Conservation (phyloP, 805 yeast genomes). For the Maudiozyma pseudohumilis region DNA sequence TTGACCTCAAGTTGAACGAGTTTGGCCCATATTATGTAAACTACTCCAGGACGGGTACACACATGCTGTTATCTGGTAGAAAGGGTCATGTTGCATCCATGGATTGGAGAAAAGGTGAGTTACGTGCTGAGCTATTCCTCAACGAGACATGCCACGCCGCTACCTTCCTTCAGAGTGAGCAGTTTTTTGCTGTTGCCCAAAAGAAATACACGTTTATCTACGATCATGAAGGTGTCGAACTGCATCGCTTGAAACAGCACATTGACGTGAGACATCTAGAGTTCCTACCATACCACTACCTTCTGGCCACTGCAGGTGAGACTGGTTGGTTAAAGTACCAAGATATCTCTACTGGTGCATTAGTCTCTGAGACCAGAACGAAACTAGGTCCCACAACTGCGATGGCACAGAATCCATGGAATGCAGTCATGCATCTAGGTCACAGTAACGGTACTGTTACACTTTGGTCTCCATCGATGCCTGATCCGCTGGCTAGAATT, state of each 20-base stretch:
- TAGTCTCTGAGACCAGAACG: conserved; percentile 76
- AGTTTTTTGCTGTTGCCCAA: conserved; percentile 93
- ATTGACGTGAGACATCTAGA: conserved; percentile 75
- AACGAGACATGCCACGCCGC: conserved; percentile 89
- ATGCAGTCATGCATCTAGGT: conserved; percentile 89
- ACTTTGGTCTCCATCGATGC: conserved; percentile 85
- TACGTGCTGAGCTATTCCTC: conserved; percentile 73
- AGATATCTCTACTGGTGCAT: conserved; percentile 86
- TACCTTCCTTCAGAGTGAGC: conserved; percentile 83
- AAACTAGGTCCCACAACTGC: conserved; percentile 84
- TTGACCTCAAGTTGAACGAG: conserved; percentile 61
- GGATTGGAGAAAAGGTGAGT: conserved; percentile 85
- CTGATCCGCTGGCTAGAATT: conserved; percentile 74
- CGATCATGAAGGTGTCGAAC: conserved; percentile 82
- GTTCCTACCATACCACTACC: conserved; percentile 85
- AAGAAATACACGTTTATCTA: conserved; percentile 88
- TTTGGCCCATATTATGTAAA: conserved; percentile 82
- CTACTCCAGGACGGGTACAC: conserved; percentile 82
- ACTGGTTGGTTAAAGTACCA: conserved; percentile 86
- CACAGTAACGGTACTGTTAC: conserved; percentile 89
- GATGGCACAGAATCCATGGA: conserved; percentile 89
- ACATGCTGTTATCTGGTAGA: conserved; percentile 71
- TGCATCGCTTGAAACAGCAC: conserved; percentile 86
- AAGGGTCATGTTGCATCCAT: conserved; percentile 94
- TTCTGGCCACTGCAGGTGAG: conserved; percentile 80